Evolutionary conservation across 2,329 filamentous ascomycete genomes (phyloP), one percentile per base, ranked within the genome.

Genomic region (Periconia macrospinosa): DNA sequence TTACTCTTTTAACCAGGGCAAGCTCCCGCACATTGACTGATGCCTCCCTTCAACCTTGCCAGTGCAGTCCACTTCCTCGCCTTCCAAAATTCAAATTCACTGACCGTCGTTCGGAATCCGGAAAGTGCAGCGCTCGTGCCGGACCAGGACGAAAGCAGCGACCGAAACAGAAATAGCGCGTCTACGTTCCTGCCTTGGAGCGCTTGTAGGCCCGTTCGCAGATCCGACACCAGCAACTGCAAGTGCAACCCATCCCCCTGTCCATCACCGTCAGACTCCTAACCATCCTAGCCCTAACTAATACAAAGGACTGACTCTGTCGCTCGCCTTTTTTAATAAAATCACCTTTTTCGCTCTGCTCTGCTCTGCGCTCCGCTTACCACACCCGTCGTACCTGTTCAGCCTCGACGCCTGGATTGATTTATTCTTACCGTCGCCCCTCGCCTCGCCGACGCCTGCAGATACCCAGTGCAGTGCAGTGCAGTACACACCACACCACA

Each of bases 171-270:
- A 19, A 35, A 37, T 17, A 30, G 13, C 45, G 19, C 17, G 17
- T n/a, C n/a, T 20, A 13, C 46, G 11, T 23, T 19, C 46, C 35
- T 30, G 17, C 30, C 30, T 20, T 19, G 27, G 47, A 3, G 40
- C 47, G 30, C 37, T n/a, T 30, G 11, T 17, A 20, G 41, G n/a
- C 13, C 47, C 40, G 47, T 49, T 35, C 41, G 23, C 47, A 35
- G 40, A 43, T 45, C 41, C 47, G 15, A 9, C 35, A 40, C 49
- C n/a, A 37, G 11, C 30, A 46, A n/a, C 43, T 41, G 35, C 30
- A 46, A n/a, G 30, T 41, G 35, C 35, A 50, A 45, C 49, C 49
- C 14, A 18, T 33, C 45, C 43, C 49, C 43, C 49, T 45, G 43
- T 30, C 49, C 19, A 18, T 30, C 41, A 17, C 33, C 41, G 23